phyloP scores from a whole-genome alignment of 2,329 filamentous ascomycete species.

The Diaporthe velutina region DNA sequence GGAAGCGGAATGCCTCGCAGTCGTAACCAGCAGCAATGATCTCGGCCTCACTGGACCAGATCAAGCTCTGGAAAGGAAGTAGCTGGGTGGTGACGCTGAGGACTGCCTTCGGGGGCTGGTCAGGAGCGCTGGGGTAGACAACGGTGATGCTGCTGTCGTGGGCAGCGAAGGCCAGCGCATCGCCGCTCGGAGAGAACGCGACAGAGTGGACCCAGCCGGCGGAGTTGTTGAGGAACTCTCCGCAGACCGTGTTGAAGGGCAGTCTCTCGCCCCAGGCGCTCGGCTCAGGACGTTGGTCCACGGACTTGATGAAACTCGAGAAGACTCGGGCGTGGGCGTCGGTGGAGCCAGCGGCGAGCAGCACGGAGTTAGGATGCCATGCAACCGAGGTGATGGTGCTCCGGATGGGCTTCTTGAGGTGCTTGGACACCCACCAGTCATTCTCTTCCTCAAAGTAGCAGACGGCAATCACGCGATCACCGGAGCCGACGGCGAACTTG shows the following conservation, averaged over 20 bases:
- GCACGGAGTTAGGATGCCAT: slow-evolving; percentile 98
- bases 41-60: slow-evolving; percentile 93
- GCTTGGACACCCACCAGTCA: slow-evolving; percentile 99
- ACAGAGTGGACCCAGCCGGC: slow-evolving; percentile 97
- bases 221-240: slow-evolving; percentile 95
- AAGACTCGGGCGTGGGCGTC: slow-evolving; percentile 97
- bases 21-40: slow-evolving; percentile 96
- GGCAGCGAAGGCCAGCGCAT: slow-evolving; percentile 92
- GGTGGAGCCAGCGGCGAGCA: slow-evolving; percentile 94
- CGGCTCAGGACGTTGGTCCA: slow-evolving; percentile 87
- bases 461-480: slow-evolving; percentile 93
- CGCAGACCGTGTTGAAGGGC: slow-evolving; percentile 98
- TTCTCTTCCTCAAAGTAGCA: slow-evolving; percentile 99
- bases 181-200: slow-evolving; percentile 90
- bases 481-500: slow-evolving; percentile 97
- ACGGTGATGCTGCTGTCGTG: slow-evolving; percentile 98
- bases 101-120: slow-evolving; percentile 91
- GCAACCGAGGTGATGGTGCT: slow-evolving; percentile 95
- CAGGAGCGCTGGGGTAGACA: slow-evolving; percentile 92
- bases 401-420: slow-evolving; percentile 98
- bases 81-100: slow-evolving; percentile 91
- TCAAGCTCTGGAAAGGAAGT: slow-evolving; percentile 90
- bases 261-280: slow-evolving; percentile 94
- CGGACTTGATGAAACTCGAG: slow-evolving; percentile 95
- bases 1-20: slow-evolving; percentile 90